Conservation (phyloP, 768 basidiomycete genomes). For the Cyclocybe cylindracea region DNA sequence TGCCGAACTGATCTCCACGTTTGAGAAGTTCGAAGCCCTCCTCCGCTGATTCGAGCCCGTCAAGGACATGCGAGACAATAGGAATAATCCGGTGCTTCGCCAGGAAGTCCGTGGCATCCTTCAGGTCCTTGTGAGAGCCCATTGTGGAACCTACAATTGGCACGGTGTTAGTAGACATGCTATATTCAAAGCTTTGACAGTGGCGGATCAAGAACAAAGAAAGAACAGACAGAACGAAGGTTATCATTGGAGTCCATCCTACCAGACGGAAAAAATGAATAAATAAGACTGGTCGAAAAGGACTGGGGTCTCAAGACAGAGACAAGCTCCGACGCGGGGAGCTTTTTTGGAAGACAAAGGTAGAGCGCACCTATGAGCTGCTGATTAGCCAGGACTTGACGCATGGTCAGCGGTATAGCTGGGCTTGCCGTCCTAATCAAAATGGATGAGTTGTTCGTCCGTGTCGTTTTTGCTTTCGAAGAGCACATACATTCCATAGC, state of each 20-base stretch:
- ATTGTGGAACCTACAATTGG: conserved; percentile 70
- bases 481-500: conserved; percentile 62
- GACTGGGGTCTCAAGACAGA: not conserved
- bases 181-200: too few relatives aligned
- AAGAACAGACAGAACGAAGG: not conserved
- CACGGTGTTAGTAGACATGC: too few relatives aligned
- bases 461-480: not conserved
- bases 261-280: not conserved
- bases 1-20: conserved; percentile 73
- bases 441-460: conserved; percentile 5
- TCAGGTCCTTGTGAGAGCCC: conserved; percentile 77
- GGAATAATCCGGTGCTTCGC: conserved; percentile 67
- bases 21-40: conserved; percentile 71
- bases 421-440: conserved; percentile 59
- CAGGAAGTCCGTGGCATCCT: conserved; percentile 72
- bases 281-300: too few relatives aligned
- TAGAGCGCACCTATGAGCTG: conserved; percentile 62
- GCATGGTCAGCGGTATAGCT: conserved; percentile 70
- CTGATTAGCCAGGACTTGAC: conserved; percentile 73
- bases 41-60: conserved; percentile 64
- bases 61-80: conserved; percentile 67
- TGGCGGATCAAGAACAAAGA: not conserved
- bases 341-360: conserved; percentile 1
- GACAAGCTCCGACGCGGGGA: not conserved
- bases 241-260: not conserved